Evolutionary conservation across 192 early-diverging fungal species (phyloP), one percentile per base, ranked within the genome.

Genomic region (Hyaloraphidium curvatum): DNA sequence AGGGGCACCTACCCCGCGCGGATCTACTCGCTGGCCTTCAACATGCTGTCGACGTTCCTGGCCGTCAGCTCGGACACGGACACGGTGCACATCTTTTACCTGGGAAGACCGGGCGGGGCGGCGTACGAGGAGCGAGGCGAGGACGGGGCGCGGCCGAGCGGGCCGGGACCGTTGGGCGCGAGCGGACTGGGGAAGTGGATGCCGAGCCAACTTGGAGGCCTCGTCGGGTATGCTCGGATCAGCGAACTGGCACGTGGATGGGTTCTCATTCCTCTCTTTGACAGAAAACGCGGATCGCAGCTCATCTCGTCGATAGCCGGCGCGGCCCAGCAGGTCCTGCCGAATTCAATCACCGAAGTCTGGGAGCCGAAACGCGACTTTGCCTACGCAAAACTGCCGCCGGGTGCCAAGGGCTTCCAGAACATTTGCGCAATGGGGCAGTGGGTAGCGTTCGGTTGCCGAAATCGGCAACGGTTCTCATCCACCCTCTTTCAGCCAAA

Each of bases 281-380:
- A n/a, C n/a, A n/a, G n/a, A n/a, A n/a, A n/a, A n/a, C n/a, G n/a
- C n/a, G n/a, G n/a, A n/a, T n/a, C n/a, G n/a, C n/a, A 13, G 11
- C 35, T 37, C 35, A 37, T 13, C 17, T 37, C 35, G 35, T 37
- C 35, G 35, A 17, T 11, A 17, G 53, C 40, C 78, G 64, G 55
- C 72, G 74, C 39, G 70, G 58, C 56, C 81, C 78, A 40, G 68
- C 73, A 58, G 70, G 43, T 48, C 56, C 73, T 96, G 37, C 94
- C 94, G 3, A 82, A 87, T 55, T 69, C 71, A 31, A 56, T 89
- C 0, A 87, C 90, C 2, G 89, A 94, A 53, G 89, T 96, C 50
- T 94, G 83, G 82, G 92, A 96, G 65, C 92, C 92, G 2, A 69
- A 83, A 40, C 72, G 95, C 5, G 88, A 98, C 63, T 98, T 94